A percentile compares a stretch with the other conserved stretches of the same genome.
Conservation (phyloP, 2,329 filamentous ascomycete genomes). For the Phyllosticta citribraziliensis region DNA sequence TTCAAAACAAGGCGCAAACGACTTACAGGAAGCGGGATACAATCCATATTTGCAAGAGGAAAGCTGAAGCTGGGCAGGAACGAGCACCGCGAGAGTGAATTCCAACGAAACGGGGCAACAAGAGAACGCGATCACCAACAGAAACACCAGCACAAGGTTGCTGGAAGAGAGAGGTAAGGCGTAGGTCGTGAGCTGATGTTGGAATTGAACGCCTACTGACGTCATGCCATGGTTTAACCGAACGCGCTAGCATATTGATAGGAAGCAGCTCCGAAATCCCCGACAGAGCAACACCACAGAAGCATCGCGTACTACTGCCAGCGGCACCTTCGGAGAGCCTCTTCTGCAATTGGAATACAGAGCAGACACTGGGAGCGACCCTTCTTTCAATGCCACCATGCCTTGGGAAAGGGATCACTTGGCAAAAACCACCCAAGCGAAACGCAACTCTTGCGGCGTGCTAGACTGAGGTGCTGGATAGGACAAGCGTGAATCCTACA, state of each 20-base stretch:
- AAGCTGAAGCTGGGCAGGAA: background rate
- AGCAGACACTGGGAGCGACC: too few species aligned
- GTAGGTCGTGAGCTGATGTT: background rate
- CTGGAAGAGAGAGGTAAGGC: background rate
- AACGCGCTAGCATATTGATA: background rate
- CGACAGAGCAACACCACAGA: background rate
- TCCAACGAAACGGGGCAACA: background rate
- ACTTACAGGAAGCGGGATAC: slow-evolving; percentile 25
- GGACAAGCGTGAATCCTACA: too few species aligned
- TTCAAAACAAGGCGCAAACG: background rate
- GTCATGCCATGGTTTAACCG: background rate
- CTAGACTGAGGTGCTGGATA: too few species aligned
- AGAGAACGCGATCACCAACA: background rate
- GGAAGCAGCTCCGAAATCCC: background rate
- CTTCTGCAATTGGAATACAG: too few species aligned
- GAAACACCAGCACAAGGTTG: background rate
- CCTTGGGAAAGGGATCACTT: too few species aligned
- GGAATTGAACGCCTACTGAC: background rate
- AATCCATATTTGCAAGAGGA: slow-evolving; percentile 23
- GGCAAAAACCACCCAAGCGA: too few species aligned
- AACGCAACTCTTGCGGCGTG: too few species aligned
- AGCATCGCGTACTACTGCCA: too few species aligned
- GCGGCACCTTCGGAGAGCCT: too few species aligned
- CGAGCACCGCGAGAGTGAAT: background rate
- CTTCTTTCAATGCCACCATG: too few species aligned